Percentiles rank a stretch among this genome's conserved stretches.
Conservation (phyloP, 1,139 yeast genomes). For the Arxiozyma heterogenica region DNA sequence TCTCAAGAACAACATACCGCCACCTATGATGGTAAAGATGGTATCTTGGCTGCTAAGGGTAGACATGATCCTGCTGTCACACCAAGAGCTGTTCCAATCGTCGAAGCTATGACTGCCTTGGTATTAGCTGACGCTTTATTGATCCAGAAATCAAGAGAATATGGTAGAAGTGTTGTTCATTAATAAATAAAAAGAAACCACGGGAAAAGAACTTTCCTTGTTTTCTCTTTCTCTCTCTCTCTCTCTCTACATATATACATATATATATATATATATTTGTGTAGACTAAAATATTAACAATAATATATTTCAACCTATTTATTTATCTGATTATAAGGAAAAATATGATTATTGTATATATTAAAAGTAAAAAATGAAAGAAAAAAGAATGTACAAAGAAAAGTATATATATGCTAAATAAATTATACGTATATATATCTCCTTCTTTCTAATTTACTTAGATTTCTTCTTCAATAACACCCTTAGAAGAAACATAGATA, state of each 20-base stretch:
- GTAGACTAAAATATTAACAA: no score
- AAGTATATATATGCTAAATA: background rate
- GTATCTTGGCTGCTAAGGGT: constrained; percentile 89
- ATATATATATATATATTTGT: no score
- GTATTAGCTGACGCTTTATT: constrained; percentile 79
- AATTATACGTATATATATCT: no score
- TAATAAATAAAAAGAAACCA: constrained; percentile 1
- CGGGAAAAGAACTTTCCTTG: no score
- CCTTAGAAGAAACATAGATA: constrained; percentile 97
- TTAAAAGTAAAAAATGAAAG: background rate
- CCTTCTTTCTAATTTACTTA: constrained; percentile 35
- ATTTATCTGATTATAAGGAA: no score
- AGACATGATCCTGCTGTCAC: constrained; percentile 98
- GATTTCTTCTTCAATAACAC: constrained; percentile 52
- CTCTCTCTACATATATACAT: no score
- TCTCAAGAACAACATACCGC: constrained; percentile 86
- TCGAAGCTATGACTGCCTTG: constrained; percentile 94
- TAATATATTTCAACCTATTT: no score
- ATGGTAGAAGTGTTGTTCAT: constrained; percentile 19
- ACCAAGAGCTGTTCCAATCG: constrained; percentile 97
- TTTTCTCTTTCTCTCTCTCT: no score
- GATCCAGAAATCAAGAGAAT: constrained; percentile 79
- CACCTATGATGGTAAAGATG: constrained; percentile 76
- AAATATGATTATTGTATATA: no score
- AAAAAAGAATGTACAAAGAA: background rate